Base-by-base conservation (phyloP, 225 moss, liverwort and hornwort genomes). In the Pseudoscleropodium purum region DNA sequence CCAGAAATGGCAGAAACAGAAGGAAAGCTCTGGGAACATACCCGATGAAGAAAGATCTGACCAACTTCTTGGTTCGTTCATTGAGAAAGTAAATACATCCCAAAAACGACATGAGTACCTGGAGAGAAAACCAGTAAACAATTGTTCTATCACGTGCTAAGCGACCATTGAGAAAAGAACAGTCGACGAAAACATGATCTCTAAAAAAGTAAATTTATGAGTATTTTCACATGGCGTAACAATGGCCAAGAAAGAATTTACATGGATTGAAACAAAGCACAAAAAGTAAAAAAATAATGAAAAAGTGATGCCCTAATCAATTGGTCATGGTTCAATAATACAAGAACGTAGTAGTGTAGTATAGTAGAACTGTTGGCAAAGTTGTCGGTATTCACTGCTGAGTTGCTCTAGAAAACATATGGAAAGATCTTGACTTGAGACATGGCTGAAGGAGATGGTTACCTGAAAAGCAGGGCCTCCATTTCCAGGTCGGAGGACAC, bases 51-150 rank as follows among this genome's bases (percentile, higher is more conserved):
- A 96, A 96, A 59, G 98, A 92, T 88, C 94, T 96, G 75, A 86
- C 88, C 43, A 97, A 85, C 89, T 95, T 97, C 91, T 98, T 98
- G 83, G 92, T 91, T 85, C 95, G 89, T 88, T 96, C 97, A 83
- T 97, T 96, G 72, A 98, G 95, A 75, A 98, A 95, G 89, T 93
- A 98, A 81, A 97, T 94, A 89, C 98, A 97, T 69, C 96, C 96
- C 67, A 93, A 64, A 73, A 97, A 93, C 68, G 97, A 96, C 87
- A 96, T 94, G 36, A 97, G 96, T 76, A 99, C 98, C 98, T 93
- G 91, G 43, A 81, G 52, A 89, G 76, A 87, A 68, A 85, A 87
- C 23, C 82, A 72, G 52, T 31, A 73, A 88, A 81, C 65, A 68
- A 56, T 29, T 63, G 63, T 66, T 70, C 37, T 19, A 69, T 85